Evolutionary conservation across 164 flowering plant species (phyloP), one percentile per base, ranked within the genome.

Genomic region (Houttuynia cordata): DNA sequence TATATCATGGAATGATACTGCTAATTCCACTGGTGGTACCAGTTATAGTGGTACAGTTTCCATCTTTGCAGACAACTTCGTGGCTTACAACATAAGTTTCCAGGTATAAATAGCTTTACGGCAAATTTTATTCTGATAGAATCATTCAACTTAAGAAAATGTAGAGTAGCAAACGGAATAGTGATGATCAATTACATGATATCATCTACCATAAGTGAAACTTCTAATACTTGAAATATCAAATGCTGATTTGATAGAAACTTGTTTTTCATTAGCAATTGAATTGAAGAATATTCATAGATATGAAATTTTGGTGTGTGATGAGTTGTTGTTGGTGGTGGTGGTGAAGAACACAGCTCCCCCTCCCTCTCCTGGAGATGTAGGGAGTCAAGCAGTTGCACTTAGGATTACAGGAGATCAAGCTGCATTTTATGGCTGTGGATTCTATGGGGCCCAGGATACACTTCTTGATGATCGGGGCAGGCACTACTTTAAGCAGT

Each of bases 381-480:
- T 59, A 37, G 97, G 91, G 59, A 86, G 64, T 0, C 93, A 87
- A 71, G 97, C 91, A 20, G 79, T 87, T 62, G 95, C 97, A 45
- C 62, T 87, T 0, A 78, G 87, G 69, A 64, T 90, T 51, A 60
- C 73, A 19, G 92, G 88, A 0, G 95, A 87, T 49, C 77, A 76
- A 70, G 84, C 85, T 21, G 93, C 95, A 37, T 87, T 87, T 68
- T 90, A 80, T 59, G 79, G 85, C 12, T 91, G 97, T 63, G 96
- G 97, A 24, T 83, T 91, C 40, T 91, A 83, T 70, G 93, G 97
- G 37, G 83, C 85, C 4, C 96, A 91, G 61, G 97, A 87, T 70
- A 90, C 97, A 0, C 85, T 90, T 53, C 71, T 70, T 60, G 91
- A 89, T 67, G 89, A 84, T 61, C 67, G 41, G 39, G 93, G 93